Base-by-base conservation (phyloP, 805 yeast species). In the Saccharomycopsis oosterbeekiorum region DNA sequence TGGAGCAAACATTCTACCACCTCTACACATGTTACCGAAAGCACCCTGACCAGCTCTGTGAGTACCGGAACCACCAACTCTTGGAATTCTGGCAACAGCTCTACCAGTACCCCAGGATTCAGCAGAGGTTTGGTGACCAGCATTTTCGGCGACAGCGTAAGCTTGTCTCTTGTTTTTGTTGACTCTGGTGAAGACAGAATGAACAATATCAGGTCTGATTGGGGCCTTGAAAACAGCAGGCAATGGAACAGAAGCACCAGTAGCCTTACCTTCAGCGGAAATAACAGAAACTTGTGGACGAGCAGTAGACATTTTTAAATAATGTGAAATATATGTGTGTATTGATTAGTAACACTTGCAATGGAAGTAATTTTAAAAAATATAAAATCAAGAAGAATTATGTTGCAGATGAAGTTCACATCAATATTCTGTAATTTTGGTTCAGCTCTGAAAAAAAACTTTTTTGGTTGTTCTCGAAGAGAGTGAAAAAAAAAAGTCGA, bases 71-170 rank as follows among this genome's bases (percentile, higher is more conserved):
- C 99, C 99, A 83, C 97, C 97, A 78, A 94, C 98, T 87, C 99
- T 92, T 85, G 99, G 99, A 80, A 94, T 93, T 86, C 99, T 93
- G 83, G 99, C 98, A 77, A 94, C 97, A 82, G 99, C 99, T 85
- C 99, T 92, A 86, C 99, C 99, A 74, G 99, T 94, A 91, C 99
- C 99, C 99, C 99, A 94, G 69, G 99, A 94, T 84, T 91, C 97
- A 79, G 99, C 99, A 68, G 98, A 93, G 81, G 97, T 92, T 84
- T 94, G 98, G 87, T 90, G 96, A 84, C 99, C 99, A 76, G 99
- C 99, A 83, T 91, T 89, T 78, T 86, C 91, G 73, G 98, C 87
- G 73, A 94, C 99, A 78, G 99, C 97, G 88, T 94, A 94, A 80
- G 99, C 97, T 84, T 94, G 99, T 83, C 99, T 91, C 91, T 93